phyloP scores from a whole-genome alignment of 306 rosid genomes.

The Fragaria nilgerrensis region DNA sequence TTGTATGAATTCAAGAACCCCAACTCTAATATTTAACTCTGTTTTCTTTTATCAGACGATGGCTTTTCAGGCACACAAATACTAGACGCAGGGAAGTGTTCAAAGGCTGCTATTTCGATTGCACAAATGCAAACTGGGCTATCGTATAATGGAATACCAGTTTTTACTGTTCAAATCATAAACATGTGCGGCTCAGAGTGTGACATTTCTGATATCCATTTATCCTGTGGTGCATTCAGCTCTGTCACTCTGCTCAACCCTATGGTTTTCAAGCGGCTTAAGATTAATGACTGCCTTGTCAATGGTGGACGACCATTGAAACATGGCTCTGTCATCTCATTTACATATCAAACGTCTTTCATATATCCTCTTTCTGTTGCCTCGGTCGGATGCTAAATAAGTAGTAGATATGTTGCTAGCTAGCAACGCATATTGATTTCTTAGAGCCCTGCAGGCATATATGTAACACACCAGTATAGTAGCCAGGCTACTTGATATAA shows the following conservation, averaged over 20 bases:
- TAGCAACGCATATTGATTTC: neutral
- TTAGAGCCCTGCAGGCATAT: neutral
- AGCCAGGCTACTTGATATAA: too few relatives aligned
- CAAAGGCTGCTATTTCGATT: neutral
- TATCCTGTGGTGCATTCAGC: neutral
- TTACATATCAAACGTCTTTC: neutral
- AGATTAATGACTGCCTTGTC: neutral
- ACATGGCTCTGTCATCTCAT: neutral
- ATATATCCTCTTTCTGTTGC: neutral
- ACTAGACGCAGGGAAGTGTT: neutral
- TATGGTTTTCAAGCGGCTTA: neutral
- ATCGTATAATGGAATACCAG: neutral
- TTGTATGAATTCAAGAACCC: neutral
- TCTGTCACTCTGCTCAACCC: neutral
- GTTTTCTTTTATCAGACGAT: neutral
- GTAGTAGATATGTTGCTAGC: neutral
- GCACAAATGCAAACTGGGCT: neutral
- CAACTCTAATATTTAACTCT: neutral
- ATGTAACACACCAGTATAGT: neutral
- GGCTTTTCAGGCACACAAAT: neutral
- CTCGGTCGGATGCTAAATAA: neutral
- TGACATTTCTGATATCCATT: neutral
- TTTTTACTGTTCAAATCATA: neutral
- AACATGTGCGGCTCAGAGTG: neutral
- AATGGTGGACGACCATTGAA: neutral